These are phyloP conservation scores for Globisporangium paddicum DNA, from an alignment of 352 stramenopile genomes.

Conservation along the genomic window DNA sequence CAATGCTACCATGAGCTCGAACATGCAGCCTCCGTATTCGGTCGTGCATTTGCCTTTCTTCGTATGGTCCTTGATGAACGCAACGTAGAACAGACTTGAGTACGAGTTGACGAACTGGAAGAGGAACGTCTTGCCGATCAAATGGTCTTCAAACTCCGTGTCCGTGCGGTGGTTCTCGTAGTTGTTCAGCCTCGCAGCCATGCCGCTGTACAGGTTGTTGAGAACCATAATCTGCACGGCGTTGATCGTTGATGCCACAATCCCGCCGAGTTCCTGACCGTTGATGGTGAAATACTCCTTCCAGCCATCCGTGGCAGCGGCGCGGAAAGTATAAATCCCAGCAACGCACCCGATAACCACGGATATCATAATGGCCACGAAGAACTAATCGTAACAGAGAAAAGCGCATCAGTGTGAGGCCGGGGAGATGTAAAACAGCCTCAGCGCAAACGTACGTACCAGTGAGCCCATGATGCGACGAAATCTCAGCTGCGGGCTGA, in stretches of 20 bases:
- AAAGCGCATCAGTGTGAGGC: background rate
- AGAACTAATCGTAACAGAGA: constrained; percentile 30
- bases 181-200: constrained; percentile 62
- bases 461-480: constrained; percentile 68
- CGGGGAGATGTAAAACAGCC: background rate
- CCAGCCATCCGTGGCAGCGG: constrained; percentile 46
- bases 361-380: constrained; percentile 66
- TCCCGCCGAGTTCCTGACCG: constrained; percentile 34
- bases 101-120: constrained; percentile 88
- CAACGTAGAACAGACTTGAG: constrained; percentile 76
- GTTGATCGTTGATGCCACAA: constrained; percentile 70
- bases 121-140: constrained; percentile 79
- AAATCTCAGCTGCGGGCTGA: constrained; percentile 55
- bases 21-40: constrained; percentile 55
- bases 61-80: constrained; percentile 71
- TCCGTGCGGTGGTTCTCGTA: constrained; percentile 97
- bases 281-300: constrained; percentile 57
- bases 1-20: constrained; percentile 70
- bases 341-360: constrained; percentile 61
- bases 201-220: constrained; percentile 65
- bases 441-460: constrained; percentile 17
- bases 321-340: constrained; percentile 75
- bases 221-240: constrained; percentile 80
- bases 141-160: constrained; percentile 93
- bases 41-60: constrained; percentile 48